phyloP scores from a whole-genome alignment of 2,329 filamentous ascomycete genomes.

The Fusarium sp. region DNA sequence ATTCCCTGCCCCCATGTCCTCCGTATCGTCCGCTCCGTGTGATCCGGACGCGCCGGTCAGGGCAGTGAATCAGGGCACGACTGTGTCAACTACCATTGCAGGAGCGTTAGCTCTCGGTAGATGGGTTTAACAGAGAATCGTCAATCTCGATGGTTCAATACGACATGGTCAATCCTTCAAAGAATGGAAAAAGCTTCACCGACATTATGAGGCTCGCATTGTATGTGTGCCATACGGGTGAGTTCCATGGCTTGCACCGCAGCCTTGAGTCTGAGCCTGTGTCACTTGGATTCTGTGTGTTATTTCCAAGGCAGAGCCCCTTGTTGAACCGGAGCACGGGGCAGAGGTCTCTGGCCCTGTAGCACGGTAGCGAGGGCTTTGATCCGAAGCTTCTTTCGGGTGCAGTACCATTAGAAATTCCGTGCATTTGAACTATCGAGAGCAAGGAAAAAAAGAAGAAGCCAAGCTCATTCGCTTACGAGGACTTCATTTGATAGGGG shows the following conservation, averaged over 20 bases:
- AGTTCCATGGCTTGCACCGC: conserved; percentile 22
- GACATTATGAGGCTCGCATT: conserved; percentile 11
- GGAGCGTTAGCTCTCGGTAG: conserved; percentile 2
- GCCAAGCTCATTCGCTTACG: conserved; percentile 13
- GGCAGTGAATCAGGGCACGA: conserved; percentile 1
- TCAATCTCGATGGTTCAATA: conserved; percentile 10
- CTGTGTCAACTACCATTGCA: neutral
- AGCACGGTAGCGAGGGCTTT: conserved; percentile 6
- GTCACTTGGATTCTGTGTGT: neutral
- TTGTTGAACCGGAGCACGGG: conserved; percentile 8
- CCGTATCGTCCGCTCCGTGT: conserved; percentile 29
- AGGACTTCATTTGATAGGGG: neutral
- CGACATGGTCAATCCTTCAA: neutral
- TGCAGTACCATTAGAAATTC: conserved; percentile 7
- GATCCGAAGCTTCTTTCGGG: neutral
- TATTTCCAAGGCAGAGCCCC: conserved; percentile 36
- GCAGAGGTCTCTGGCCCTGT: conserved; percentile 8
- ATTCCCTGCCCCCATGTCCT: neutral
- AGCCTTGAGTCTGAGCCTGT: conserved; percentile 19
- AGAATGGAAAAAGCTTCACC: conserved; percentile 18
- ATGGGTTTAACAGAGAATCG: neutral
- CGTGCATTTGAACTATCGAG: neutral
- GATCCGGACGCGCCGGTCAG: conserved; percentile 20
- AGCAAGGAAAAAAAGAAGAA: neutral
- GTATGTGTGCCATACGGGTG: neutral